Percentiles rank a stretch among this genome's conserved stretches.
phyloP scores from a whole-genome alignment of 805 yeast species.

The Saturnispora kantuleensis region DNA sequence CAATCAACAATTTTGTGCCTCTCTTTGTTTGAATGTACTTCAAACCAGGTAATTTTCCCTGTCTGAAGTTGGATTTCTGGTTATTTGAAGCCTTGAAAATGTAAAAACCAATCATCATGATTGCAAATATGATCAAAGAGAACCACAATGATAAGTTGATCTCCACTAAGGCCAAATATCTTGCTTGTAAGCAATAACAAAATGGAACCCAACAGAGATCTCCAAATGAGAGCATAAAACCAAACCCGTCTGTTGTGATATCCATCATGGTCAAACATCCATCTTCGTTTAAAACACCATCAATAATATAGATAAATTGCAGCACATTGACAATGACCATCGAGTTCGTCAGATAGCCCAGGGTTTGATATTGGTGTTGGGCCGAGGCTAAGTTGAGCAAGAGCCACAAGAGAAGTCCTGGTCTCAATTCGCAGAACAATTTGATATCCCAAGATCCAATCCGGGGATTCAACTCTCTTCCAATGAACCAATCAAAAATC shows the following conservation, averaged over 20 bases:
- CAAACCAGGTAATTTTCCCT: constrained; percentile 61
- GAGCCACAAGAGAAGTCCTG: constrained; percentile 85
- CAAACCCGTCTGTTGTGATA: constrained; percentile 92
- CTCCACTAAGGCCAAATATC: constrained; percentile 64
- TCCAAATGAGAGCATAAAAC: constrained; percentile 92
- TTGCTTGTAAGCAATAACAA: constrained; percentile 76
- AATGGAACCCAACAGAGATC: constrained; percentile 91
- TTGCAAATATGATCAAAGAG: constrained; percentile 30
- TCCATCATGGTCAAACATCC: constrained; percentile 93
- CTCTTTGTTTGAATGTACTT: constrained; percentile 61
- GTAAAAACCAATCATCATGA: constrained; percentile 54
- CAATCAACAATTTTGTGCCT: constrained; percentile 71
- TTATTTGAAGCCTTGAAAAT: constrained; percentile 78
- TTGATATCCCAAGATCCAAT: constrained; percentile 80
- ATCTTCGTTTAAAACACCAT: constrained; percentile 85
- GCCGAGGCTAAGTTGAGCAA: constrained; percentile 67
- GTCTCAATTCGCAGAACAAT: constrained; percentile 86
- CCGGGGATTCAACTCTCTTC: constrained; percentile 91
- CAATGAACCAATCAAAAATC: constrained; percentile 92
- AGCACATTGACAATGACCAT: constrained; percentile 55
- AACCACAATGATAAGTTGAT: constrained; percentile 40
- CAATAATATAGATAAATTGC: constrained; percentile 78
- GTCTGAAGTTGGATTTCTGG: constrained; percentile 77
- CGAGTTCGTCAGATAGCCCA: constrained; percentile 50
- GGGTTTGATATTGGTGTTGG: constrained; percentile 63